Percentiles rank a stretch among this genome's conserved stretches.
Conservation (phyloP, 1,284 basidiomycete genomes). For the Grifola frondosa region DNA sequence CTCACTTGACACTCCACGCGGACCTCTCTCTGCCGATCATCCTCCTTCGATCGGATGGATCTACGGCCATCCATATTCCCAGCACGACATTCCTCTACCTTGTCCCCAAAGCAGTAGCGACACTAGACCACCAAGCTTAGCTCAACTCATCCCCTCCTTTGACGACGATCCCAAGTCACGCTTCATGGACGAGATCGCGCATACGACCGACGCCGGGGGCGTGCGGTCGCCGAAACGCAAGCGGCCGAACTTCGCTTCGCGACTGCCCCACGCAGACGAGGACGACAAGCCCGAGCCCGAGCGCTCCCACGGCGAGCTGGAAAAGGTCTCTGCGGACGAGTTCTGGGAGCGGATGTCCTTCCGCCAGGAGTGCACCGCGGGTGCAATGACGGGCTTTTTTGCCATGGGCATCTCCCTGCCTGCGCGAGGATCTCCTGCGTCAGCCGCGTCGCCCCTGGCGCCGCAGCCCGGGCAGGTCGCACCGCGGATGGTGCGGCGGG, state of each 20-base stretch:
- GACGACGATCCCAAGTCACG: slow-evolving; percentile 93
- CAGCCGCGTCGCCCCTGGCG: slow-evolving; percentile 43
- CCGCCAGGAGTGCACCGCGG: slow-evolving; percentile 85
- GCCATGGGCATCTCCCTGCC: slow-evolving; percentile 45
- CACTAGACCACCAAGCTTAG: slow-evolving; percentile 48
- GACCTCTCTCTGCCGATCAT: slow-evolving; percentile 26
- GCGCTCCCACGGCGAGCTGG: slow-evolving; percentile 45
- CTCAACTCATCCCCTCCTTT: slow-evolving; percentile 80
- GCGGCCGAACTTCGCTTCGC: slow-evolving; percentile 38
- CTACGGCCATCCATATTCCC: slow-evolving; percentile 77
- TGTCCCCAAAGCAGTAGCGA: slow-evolving; percentile 41
- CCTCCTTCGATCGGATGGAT: slow-evolving; percentile 45
- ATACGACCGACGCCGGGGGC: slow-evolving; percentile 60
- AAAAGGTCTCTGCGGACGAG: slow-evolving; percentile 64
- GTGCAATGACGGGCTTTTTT: slow-evolving; percentile 91
- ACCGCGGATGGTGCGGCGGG: slow-evolving; percentile 62
- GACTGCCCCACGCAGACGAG: slow-evolving; percentile 27
- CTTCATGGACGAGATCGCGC: slow-evolving; percentile 85
- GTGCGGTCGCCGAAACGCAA: slow-evolving; percentile 63
- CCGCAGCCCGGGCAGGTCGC: slow-evolving; percentile 63
- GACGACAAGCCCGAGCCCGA: slow-evolving; percentile 18
- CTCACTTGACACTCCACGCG: slow-evolving; percentile 42
- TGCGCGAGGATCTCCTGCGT: slow-evolving; percentile 6
- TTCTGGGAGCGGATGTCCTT: slow-evolving; percentile 97
- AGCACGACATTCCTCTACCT: slow-evolving; percentile 56